Evolutionary conservation across 192 early-diverging fungal genomes (phyloP), one percentile per base, ranked within the genome.

Genomic region (Allomyces javanicus): DNA sequence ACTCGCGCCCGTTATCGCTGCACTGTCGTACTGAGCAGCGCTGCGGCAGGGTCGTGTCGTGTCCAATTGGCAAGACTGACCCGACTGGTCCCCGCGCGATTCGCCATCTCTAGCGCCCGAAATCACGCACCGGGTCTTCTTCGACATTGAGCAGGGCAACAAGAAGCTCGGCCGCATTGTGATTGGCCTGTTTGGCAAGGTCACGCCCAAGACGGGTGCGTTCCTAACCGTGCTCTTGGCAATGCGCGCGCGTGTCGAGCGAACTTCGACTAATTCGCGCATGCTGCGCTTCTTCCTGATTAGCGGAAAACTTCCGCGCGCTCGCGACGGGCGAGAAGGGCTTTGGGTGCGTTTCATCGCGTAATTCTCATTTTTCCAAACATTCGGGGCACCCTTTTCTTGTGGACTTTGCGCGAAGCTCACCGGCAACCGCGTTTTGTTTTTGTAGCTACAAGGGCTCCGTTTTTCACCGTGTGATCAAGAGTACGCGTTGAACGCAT

Each of bases 121-220:
- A n/a, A n/a, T 58, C 17, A 58, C 50, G 50, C 50, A 58, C 50
- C 12, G 21, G 4, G 94, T 97, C 27, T 93, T 75, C 75, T 89
- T 97, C 72, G 91, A 95, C 70, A 84, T 97, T 55, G 75, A 81
- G 70, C 86, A 90, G 67, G 91, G 85, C 66, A 82, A 83, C 78
- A 70, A 86, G 68, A 66, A 77, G 62, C 76, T 88, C n/a, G 88
- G 83, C 43, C 73, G 79, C 50, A 75, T 89, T 65, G 79, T 84
- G 27, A 80, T 90, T 55, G 87, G 87, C 21, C 77, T 91, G 63
- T 91, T 77, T 66, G 87, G 87, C 25, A 75, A 87, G n/a, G 76
- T 80, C 69, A 63, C 76, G 43, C 82, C 82, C 12, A 68, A 71
- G 62, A 79, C 75, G 19, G 71, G 66, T 63, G 24, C 23, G 55